phyloP scores from a whole-genome alignment of 2,329 filamentous ascomycete species.

The Botrytis tulipae region DNA sequence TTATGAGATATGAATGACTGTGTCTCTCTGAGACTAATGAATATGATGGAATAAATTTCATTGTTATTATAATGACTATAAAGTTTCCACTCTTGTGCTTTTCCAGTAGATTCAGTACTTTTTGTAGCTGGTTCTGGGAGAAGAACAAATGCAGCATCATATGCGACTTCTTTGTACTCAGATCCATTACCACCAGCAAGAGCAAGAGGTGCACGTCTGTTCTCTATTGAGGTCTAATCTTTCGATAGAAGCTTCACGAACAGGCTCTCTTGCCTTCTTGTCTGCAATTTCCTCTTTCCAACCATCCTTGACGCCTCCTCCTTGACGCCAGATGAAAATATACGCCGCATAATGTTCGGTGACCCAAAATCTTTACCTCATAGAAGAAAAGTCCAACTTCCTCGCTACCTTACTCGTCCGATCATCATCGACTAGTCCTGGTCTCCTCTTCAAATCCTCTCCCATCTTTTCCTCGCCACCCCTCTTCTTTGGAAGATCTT shows the following conservation, averaged over 20 bases:
- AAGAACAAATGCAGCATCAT: neutral
- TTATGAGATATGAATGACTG: conserved; percentile 5
- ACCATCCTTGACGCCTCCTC: conserved; percentile 15
- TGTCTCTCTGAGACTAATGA: conserved; percentile 1
- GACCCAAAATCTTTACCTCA: conserved; percentile 27
- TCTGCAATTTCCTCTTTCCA: neutral
- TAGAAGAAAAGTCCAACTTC: conserved; percentile 38
- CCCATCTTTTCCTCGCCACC: conserved; percentile 73
- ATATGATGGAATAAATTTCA: neutral
- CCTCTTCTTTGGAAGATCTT: conserved; percentile 76
- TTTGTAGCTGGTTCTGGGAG: neutral
- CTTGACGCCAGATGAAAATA: conserved; percentile 14
- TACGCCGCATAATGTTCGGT: neutral
- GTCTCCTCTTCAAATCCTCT: conserved; percentile 61
- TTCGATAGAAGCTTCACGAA: neutral
- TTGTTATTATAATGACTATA: conserved; percentile 1
- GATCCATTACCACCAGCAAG: neutral
- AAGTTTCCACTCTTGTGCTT: neutral
- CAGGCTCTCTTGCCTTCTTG: neutral
- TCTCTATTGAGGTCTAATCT: neutral
- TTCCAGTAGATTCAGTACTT: neutral
- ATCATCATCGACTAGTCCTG: conserved; percentile 68
- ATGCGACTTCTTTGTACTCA: neutral
- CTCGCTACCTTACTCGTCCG: conserved; percentile 58
- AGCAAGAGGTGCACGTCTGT: neutral